Conservation (phyloP, 176 grass and related monocot genomes). For the Cenchrus fungigraminus region DNA sequence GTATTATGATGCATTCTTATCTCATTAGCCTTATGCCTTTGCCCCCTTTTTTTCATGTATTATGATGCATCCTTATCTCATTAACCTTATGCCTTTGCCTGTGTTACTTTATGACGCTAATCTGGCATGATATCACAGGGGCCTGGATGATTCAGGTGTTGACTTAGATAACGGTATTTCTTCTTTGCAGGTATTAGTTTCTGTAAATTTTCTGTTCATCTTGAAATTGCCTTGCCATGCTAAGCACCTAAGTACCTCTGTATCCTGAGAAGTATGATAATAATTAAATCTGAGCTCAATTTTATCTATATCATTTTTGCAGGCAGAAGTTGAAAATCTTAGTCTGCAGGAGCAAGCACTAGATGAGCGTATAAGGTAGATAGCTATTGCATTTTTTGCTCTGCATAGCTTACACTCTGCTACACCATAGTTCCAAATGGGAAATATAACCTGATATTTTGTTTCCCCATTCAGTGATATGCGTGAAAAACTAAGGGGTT, state of each 20-base stretch:
- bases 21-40: not conserved
- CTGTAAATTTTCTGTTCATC: constrained; percentile 16
- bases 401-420: constrained; percentile 7
- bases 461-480: constrained; percentile 70
- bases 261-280: not conserved
- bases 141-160: constrained; percentile 75
- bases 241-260: constrained; percentile 8
- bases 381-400: constrained; percentile 30
- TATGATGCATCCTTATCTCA: constrained; percentile 14
- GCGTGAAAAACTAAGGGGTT: constrained; percentile 78
- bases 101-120: constrained; percentile 43
- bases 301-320: constrained; percentile 42
- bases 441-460: constrained; percentile 33
- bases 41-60: constrained; percentile 19
- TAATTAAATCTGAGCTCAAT: constrained; percentile 15
- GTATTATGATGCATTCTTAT: constrained; percentile 22
- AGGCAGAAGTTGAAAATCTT: constrained; percentile 92
- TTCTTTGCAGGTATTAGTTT: constrained; percentile 72
- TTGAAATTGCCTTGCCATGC: constrained; percentile 35
- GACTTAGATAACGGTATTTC: constrained; percentile 76
- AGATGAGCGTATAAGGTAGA: constrained; percentile 85
- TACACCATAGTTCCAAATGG: constrained; percentile 17
- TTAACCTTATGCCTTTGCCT: constrained; percentile 1
- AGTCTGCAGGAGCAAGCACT: constrained; percentile 69
- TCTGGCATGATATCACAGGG: constrained; percentile 49